phyloP scores from a whole-genome alignment of 192 early-diverging fungal species.

The Geosiphon pyriformis region DNA sequence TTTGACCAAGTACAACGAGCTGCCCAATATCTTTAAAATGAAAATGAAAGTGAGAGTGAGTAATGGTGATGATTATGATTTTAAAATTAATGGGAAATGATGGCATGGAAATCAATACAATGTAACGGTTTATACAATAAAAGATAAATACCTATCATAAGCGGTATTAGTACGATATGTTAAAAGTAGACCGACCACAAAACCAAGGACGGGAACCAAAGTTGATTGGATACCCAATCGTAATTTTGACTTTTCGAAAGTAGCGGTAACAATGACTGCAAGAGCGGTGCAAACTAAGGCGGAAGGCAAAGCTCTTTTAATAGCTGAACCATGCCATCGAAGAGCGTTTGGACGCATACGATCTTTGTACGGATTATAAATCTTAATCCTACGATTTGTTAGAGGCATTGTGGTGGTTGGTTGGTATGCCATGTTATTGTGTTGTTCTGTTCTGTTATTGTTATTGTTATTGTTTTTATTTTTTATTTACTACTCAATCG shows the following conservation, averaged over 20 bases:
- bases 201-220: conserved; percentile 17
- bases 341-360: not conserved
- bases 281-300: not conserved
- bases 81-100: too few relatives aligned
- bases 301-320: not conserved
- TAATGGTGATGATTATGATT: too few relatives aligned
- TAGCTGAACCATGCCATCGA: conserved; percentile 6
- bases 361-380: not conserved
- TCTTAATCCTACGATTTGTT: too few relatives aligned
- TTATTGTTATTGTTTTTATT: too few relatives aligned
- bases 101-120: too few relatives aligned
- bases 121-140: too few relatives aligned
- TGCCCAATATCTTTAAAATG: conserved; percentile 75
- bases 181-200: conserved; percentile 22
- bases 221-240: conserved; percentile 5
- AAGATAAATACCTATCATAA: conserved; percentile 19
- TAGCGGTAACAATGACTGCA: not conserved
- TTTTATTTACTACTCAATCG: too few relatives aligned
- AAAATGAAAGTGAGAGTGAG: not conserved
- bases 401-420: too few relatives aligned
- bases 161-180: conserved; percentile 23
- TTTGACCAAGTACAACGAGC: conserved; percentile 79
- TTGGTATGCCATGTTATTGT: too few relatives aligned
- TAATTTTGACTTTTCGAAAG: not conserved
- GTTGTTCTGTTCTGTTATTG: too few relatives aligned